Conservation (phyloP, 768 basidiomycete species). For the Hygrocybe coccinea region DNA sequence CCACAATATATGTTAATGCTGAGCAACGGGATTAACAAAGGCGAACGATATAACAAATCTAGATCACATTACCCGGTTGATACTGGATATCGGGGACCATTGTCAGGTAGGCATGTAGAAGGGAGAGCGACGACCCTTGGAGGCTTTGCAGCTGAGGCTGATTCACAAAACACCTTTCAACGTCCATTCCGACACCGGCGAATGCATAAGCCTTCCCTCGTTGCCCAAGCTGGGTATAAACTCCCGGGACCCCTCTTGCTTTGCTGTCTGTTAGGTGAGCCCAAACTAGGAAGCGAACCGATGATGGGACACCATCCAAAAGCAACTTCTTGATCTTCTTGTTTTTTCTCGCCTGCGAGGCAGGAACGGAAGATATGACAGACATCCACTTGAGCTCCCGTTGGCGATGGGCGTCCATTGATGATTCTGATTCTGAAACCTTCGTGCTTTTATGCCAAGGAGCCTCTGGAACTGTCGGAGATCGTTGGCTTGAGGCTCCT, state of each 20-base stretch:
- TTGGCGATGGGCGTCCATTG: slow-evolving; percentile 64
- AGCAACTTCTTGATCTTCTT: slow-evolving; percentile 76
- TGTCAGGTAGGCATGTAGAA: slow-evolving; percentile 68
- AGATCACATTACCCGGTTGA: slow-evolving; percentile 20
- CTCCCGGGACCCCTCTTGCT: slow-evolving; percentile 59
- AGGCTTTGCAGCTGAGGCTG: slow-evolving; percentile 55
- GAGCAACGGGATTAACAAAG: background rate
- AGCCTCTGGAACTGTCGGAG: slow-evolving; percentile 21
- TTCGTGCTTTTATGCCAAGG: slow-evolving; percentile 9
- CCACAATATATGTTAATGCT: slow-evolving; percentile 69
- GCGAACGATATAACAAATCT: background rate
- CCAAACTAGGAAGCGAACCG: slow-evolving; percentile 83
- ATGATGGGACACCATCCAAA: slow-evolving; percentile 75
- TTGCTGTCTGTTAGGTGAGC: slow-evolving; percentile 74
- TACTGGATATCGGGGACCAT: slow-evolving; percentile 86
- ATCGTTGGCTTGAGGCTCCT: slow-evolving; percentile 21
- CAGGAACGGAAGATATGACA: slow-evolving; percentile 48
- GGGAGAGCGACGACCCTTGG: slow-evolving; percentile 50
- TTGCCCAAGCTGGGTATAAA: slow-evolving; percentile 60
- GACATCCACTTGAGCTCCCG: slow-evolving; percentile 76
- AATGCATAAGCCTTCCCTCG: slow-evolving; percentile 48
- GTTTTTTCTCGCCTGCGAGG: slow-evolving; percentile 65
- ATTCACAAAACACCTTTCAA: slow-evolving; percentile 48
- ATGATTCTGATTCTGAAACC: slow-evolving; percentile 32
- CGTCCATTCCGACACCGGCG: slow-evolving; percentile 57